Evolutionary conservation across 2,329 filamentous ascomycete species (phyloP).

Genomic region (Sporothrix inflata): DNA sequence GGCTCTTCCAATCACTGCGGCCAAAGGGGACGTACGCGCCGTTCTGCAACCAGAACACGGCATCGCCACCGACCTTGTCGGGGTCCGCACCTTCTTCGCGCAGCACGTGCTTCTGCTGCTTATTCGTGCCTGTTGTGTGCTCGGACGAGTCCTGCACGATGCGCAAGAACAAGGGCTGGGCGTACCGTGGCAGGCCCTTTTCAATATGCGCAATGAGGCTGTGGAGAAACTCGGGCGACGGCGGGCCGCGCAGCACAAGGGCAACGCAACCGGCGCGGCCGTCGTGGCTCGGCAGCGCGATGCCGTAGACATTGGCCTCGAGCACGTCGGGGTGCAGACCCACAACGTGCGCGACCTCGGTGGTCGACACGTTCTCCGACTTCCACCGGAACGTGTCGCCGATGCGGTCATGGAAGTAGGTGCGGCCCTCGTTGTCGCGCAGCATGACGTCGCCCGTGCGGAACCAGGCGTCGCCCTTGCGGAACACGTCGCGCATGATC

Average conservation of each 20-base stretch:
- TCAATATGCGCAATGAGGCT: constrained; percentile 64
- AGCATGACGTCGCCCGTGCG: constrained; percentile 80
- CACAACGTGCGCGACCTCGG: constrained; percentile 77
- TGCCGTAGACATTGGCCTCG: constrained; percentile 87
- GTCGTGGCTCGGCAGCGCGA: constrained; percentile 77
- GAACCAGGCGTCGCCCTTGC: constrained; percentile 79
- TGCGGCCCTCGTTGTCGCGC: constrained; percentile 69
- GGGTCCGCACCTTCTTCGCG: constrained; percentile 76
- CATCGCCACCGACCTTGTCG: constrained; percentile 51
- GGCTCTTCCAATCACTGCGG: constrained; percentile 66
- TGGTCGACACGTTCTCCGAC: constrained; percentile 80
- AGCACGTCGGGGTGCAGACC: constrained; percentile 66
- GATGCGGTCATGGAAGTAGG: constrained; percentile 81
- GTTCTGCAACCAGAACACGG: constrained; percentile 66
- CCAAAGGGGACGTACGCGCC: constrained; percentile 70
- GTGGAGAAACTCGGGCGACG: constrained; percentile 50
- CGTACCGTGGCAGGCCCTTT: constrained; percentile 68
- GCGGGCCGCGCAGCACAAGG: constrained; percentile 48
- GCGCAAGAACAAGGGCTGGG: constrained; percentile 76
- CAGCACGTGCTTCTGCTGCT: constrained; percentile 80
- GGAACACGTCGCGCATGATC: constrained; percentile 72
- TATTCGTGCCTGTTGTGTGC: constrained; percentile 80
- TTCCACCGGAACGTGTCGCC: constrained; percentile 82
- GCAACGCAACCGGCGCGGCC: constrained; percentile 76
- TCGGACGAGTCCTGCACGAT: constrained; percentile 60